phyloP scores from a whole-genome alignment of 2,329 filamentous ascomycete genomes.

The Chaetomium sp. region DNA sequence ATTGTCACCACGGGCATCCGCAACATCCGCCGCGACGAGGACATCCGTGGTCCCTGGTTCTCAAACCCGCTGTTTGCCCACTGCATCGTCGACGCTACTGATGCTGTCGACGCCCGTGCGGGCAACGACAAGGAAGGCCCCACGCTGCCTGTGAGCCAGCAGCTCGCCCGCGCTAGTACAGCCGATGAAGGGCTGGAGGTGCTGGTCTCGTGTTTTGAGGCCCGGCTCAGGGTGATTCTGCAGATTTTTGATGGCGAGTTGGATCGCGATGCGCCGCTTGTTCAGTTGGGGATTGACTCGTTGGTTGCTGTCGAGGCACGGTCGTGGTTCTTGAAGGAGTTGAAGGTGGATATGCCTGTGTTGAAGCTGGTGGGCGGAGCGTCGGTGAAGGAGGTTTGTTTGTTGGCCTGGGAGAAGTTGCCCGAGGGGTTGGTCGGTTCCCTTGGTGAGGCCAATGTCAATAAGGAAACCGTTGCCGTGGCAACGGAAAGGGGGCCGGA shows the following conservation, averaged over 20 bases:
- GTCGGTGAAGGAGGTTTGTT: not conserved
- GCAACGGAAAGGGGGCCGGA: too few species aligned
- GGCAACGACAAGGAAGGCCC: not conserved
- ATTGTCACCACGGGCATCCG: not conserved
- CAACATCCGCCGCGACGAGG: not conserved
- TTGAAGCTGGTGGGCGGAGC: constrained; percentile 35
- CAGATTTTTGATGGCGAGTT: not conserved
- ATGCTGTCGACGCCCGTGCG: not conserved
- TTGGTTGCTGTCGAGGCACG: constrained; percentile 31
- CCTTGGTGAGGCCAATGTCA: too few species aligned
- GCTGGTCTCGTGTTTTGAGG: not conserved
- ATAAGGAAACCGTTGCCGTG: too few species aligned
- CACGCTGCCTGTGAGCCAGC: not conserved
- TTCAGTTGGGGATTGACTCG: constrained; percentile 21
- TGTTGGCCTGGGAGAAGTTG: not conserved
- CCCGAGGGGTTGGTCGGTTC: not conserved
- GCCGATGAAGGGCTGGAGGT: not conserved
- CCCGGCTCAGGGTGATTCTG: not conserved
- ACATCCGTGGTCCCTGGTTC: not conserved
- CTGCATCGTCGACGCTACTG: not conserved
- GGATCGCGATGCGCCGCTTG: constrained; percentile 2
- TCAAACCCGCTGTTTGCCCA: not conserved
- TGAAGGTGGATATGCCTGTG: constrained; percentile 37
- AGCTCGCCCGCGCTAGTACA: not conserved
- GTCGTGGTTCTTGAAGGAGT: constrained; percentile 39